Evolutionary conservation across 805 yeast genomes (phyloP), one percentile per base, ranked within the genome.

Genomic region (Ogataea thermomethanolica): DNA sequence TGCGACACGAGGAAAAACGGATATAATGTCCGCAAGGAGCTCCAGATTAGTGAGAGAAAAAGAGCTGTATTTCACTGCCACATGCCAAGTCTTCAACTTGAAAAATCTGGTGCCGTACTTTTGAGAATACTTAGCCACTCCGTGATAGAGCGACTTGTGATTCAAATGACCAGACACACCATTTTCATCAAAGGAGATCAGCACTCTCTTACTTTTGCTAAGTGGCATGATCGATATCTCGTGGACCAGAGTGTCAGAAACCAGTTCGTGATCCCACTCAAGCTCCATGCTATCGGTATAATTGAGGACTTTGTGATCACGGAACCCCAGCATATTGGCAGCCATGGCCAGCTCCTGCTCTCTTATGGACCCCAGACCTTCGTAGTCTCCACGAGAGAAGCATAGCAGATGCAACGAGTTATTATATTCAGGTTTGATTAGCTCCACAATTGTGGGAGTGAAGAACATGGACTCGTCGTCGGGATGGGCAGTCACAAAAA

Each of bases 391-490:
- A 35, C 69, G 71, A 2, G 95, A 82, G 39, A 87, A 73, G 48
- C 95, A 86, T 7, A 88, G 54, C 9, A 90, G 54, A 27, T 74
- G 70, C 11, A 89, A 64, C 7, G 55, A 48, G 53, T 82, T 83
- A 38, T 67, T 58, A 49, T 75, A 67, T 35, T 69, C 61, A 1
- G 71, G 62, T 44, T 73, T 72, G 8, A 70, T 48, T 37, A 71
- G 54, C 46, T 77, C 81, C 7, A 75, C 59, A 24, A 89, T 49
- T 0, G 90, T 69, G 0, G 99, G 99, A 1, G 88, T 78, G 55
- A 93, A 93, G 62, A 93, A 93, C 99, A 93, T 93, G 37, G 88
- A 90, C 63, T 93, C 99, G 61, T 93, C 99, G 62, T 93, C 99
- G 0, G 99, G 99, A 62, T 93, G 99, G 0, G 96, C 96, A 29